Evolutionary conservation across 2,329 filamentous ascomycete genomes (phyloP).

Genomic region (Neopestalotiopsis rosae): DNA sequence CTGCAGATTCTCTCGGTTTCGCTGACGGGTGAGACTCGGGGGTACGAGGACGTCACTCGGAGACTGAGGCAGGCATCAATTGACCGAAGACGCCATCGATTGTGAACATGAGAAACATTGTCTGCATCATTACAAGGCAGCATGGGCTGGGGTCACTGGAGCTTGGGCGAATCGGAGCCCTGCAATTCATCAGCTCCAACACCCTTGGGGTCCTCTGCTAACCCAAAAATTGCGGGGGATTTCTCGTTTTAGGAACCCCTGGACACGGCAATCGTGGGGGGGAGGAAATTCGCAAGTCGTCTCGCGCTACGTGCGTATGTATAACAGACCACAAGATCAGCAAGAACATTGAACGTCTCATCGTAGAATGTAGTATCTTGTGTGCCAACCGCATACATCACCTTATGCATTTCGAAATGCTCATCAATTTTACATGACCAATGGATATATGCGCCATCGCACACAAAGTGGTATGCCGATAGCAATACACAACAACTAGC

Average conservation of each 20-base stretch:
- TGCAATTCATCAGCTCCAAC: slow-evolving; percentile 30
- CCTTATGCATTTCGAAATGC: no score
- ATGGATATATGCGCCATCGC: no score
- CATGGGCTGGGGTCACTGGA: slow-evolving; percentile 18
- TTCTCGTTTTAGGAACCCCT: slow-evolving; percentile 9
- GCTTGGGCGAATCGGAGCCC: slow-evolving; percentile 30
- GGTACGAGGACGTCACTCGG: slow-evolving; percentile 7
- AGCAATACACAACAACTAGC: no score
- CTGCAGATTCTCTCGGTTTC: neutral
- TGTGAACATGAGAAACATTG: slow-evolving; percentile 29
- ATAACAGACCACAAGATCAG: no score
- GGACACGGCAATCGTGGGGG: slow-evolving; percentile 21
- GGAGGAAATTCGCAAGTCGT: slow-evolving; percentile 19
- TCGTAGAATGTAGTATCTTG: no score
- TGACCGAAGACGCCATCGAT: slow-evolving; percentile 31
- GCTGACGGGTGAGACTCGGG: slow-evolving; percentile 1
- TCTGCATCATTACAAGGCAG: slow-evolving; percentile 17
- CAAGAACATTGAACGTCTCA: no score
- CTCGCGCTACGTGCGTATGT: neutral
- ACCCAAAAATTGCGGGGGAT: neutral
- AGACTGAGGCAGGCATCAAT: slow-evolving; percentile 7
- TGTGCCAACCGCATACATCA: no score
- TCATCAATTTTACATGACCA: no score
- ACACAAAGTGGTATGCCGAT: no score
- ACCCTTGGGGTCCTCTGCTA: neutral